Base-by-base conservation (phyloP, 1,284 basidiomycete genomes). In the Ceratobasidium sp. region DNA sequence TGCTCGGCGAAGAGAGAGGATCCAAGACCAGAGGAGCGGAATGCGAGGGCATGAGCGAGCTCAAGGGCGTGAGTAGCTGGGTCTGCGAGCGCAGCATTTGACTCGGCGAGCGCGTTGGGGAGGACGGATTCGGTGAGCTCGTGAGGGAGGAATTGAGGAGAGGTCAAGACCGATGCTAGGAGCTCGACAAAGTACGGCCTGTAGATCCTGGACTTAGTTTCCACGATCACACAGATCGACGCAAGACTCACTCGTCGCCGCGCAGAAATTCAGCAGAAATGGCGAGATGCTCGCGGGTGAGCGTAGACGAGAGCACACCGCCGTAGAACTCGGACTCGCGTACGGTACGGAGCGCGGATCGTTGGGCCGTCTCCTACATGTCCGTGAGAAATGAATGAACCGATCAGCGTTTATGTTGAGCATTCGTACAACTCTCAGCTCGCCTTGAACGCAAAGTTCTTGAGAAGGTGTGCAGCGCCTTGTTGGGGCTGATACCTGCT, bases 401-500 rank as follows among this genome's bases (percentile, higher is more conserved):
- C 7, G 2, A 24, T 56, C 27, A 63, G 33, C 33, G 6, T 41
- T 11, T 41, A 11, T 41, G 6, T 41, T 41, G 11, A 5, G 36
- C 36, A 41, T 11, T 11, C 36, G 36, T 11, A 41, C 36, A 11
- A 41, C 4, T 41, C 7, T n/a, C 33, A 56, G 60, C 83, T 69
- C 79, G 97, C 96, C 93, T 97, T 98, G 91, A 96, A 98, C 76
- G 95, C 91, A 87, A 96, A 97, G 89, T 95, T 96, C 89, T 97
- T 97, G 83, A 98, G 88, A 77, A 91, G 91, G 86, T 97, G 93
- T 9, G 96, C 95, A 78, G 95, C 89, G 81, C 96, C 96, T 62
- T 93, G 89, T 80, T 91, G 91, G 76, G 90, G 84, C 87, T 98
- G 93, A 82, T 91, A 96, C 80, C 96, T 87, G 80, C 91, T 91